Base-by-base conservation (phyloP, 441 rosid species). In the Jatropha multifida region DNA sequence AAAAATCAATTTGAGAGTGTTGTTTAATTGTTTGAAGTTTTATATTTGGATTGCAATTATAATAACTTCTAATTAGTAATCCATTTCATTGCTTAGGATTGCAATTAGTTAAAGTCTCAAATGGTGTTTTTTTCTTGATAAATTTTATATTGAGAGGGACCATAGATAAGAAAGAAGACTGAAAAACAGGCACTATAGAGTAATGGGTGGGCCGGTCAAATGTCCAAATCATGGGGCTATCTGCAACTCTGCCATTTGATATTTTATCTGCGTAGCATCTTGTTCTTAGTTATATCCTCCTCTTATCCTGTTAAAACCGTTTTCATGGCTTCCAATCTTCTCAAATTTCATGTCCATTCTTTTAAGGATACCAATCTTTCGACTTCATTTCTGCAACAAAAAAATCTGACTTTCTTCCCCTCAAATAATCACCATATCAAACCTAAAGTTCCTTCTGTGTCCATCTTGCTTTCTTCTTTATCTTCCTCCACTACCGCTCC, bases 321-420 rank as follows among this genome's bases (percentile, higher is more conserved):
- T n/a, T 13, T n/a, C 68, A 87, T 88, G 94, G 93, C 89, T 65
- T 85, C 89, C 74, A 55, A 62, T 80, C 82, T 83, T 65, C 79
- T 80, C 84, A 87, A 80, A 72, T 73, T 85, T 75, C 82, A 81
- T 68, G 2, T 70, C 18, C 89, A 80, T 54, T 65, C 82, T 62
- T 82, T 81, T 44, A 78, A 66, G 67, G 9, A 65, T 17, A 44
- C 71, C 37, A 61, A 83, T 49, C 68, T 68, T 58, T 73, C 81
- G 4, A 65, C 56, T 32, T 75, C 76, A 46, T 72, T 65, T 66
- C 44, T 51, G 51, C 74, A 74, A 70, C 74, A 71, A 32, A 40
- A 72, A 37, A 75, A 74, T 20, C 40, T 71, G 32, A 17, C 56
- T 41, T 60, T 78, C 69, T 44, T 65, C 68, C 65, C 77, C 8